These are phyloP conservation scores for Leishmania braziliensis DNA, from an alignment of 208 protist genomes.

Conservation along the genomic window DNA sequence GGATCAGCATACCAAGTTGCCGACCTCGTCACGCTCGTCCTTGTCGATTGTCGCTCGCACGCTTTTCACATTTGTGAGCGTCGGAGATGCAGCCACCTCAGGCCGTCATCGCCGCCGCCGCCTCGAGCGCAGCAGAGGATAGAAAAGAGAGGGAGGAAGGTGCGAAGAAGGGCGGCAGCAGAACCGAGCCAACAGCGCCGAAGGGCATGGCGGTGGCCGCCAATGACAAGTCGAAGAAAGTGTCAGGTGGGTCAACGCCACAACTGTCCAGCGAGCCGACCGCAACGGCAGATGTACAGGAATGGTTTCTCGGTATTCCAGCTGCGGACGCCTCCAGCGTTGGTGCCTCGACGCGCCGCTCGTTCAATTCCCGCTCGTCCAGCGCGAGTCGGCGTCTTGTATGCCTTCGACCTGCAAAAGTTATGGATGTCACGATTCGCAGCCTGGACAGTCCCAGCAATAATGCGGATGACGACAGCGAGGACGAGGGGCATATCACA, in stretches of 20 bases:
- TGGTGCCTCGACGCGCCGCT: constrained; percentile 24
- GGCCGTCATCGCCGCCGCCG: too few species aligned
- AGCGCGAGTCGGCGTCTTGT: constrained; percentile 31
- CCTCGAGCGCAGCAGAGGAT: neutral
- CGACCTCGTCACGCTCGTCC: constrained; percentile 18
- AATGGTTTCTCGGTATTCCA: constrained; percentile 15
- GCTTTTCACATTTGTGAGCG: constrained; percentile 22
- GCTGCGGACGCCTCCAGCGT: constrained; percentile 15
- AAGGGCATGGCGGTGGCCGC: neutral
- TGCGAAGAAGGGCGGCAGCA: too few species aligned
- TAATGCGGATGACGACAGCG: constrained; percentile 1
- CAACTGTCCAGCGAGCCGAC: neutral
- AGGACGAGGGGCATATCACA: constrained; percentile 1
- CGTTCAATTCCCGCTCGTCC: constrained; percentile 23
- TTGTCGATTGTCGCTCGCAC: constrained; percentile 17
- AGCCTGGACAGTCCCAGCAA: constrained; percentile 11
- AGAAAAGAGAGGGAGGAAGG: neutral
- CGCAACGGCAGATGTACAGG: neutral
- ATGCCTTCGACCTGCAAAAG: constrained; percentile 6
- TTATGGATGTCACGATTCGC: constrained; percentile 14
- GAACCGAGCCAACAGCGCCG: neutral
- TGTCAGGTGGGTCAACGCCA: neutral
- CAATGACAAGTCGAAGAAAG: neutral
- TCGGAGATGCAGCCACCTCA: neutral
- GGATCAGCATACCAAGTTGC: constrained; percentile 6